Evolutionary conservation across 768 basidiomycete genomes (phyloP), one percentile per base, ranked within the genome.

Genomic region (Fomitopsis pulvina): DNA sequence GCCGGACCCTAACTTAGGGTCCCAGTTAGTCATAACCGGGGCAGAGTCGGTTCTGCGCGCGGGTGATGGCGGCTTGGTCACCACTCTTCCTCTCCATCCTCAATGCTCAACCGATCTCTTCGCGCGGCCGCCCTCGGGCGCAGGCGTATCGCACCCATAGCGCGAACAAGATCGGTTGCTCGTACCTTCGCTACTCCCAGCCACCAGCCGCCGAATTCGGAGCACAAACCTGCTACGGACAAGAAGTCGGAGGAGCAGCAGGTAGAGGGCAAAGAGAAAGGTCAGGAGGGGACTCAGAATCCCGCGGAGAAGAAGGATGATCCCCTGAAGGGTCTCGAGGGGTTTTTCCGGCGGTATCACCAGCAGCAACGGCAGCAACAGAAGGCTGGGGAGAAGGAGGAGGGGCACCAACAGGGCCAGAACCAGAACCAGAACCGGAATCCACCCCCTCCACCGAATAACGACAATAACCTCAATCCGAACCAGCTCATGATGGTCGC

Each of bases 301-400:
- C 67, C 69, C 52, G 59, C 56, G 47, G 72, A 71, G 57, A 12
- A 37, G 30, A 66, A 70, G 55, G 62, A 58, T 46, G 65, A 72
- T 51, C 62, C 68, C 37, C 79, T 84, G 37, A 85, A 80, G 59
- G 82, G 73, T 24, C 76, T 89, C 24, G 87, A 88, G 56, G 86
- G 87, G 41, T 89, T 89, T 62, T 89, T 89, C 69, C 76, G 82
- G 63, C 84, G 83, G 51, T 81, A 81, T 49, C 71, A 73, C 50
- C 54, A 67, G 52, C 58, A 64, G 56, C 57, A 59, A 48, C 37
- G 58, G 52, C 71, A 74, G 56, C 70, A 75, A 18, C 34, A 53
- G n/a, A 21, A 42, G 41, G 42, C 29, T 29, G 20, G 30, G 25
- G 29, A 50, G 7, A 21, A 56, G 42, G 42, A 56, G 28, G 27